These are phyloP conservation scores for Penicillium dipodomyicola DNA, from an alignment of 495 filamentous ascomycete genomes.

Conservation along the genomic window DNA sequence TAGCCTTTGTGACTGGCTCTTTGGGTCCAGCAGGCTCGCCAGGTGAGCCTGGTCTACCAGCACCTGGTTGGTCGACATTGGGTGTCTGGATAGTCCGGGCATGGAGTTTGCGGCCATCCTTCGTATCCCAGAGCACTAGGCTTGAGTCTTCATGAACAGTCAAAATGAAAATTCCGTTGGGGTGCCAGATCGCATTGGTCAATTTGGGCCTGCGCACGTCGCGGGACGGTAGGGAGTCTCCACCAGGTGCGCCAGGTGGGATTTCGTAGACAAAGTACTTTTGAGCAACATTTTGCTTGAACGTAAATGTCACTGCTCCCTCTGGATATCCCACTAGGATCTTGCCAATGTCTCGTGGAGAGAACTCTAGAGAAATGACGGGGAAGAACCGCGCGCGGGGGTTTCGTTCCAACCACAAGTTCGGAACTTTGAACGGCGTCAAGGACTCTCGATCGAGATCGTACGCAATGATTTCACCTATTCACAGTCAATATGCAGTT, in stretches of 20 bases:
- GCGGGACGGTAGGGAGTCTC: conserved; percentile 56
- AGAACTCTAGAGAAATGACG: conserved; percentile 75
- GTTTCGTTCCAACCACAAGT: conserved; percentile 73
- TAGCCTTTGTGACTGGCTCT: conserved; percentile 69
- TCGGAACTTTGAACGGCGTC: conserved; percentile 75
- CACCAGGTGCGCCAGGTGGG: conserved; percentile 82
- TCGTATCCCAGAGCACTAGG: conserved; percentile 90
- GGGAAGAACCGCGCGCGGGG: conserved; percentile 54
- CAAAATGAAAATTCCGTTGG: conserved; percentile 85
- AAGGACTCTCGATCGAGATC: conserved; percentile 80
- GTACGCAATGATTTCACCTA: conserved; percentile 79
- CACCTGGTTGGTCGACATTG: conserved; percentile 63
- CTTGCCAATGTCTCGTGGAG: conserved; percentile 90
- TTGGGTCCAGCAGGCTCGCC: conserved; percentile 53
- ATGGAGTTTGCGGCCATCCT: conserved; percentile 82
- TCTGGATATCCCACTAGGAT: conserved; percentile 83
- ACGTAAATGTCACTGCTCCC: conserved; percentile 84
- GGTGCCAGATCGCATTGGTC: conserved; percentile 86
- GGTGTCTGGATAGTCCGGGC: conserved; percentile 74
- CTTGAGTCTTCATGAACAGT: conserved; percentile 88
- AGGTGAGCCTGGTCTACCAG: conserved; percentile 38
- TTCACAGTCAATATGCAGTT: conserved; percentile 11
- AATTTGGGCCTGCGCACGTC: conserved; percentile 64
- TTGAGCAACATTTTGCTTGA: conserved; percentile 78
- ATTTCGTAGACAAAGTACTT: conserved; percentile 82